phyloP scores from a whole-genome alignment of 2,329 filamentous ascomycete genomes.

The Gremmenia infestans region DNA sequence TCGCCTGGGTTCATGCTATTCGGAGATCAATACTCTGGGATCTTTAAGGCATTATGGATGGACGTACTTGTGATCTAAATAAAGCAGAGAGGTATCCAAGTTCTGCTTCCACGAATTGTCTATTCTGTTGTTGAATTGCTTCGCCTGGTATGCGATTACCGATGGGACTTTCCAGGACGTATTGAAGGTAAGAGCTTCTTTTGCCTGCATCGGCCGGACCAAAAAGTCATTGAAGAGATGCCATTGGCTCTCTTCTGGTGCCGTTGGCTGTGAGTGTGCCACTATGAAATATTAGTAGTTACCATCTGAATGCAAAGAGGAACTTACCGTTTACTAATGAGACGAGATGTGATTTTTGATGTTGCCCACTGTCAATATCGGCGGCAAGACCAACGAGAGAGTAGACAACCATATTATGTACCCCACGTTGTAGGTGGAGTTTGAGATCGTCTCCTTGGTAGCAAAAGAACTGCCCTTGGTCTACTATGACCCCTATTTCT shows the following conservation, averaged over 20 bases:
- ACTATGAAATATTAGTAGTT: conserved; percentile 40
- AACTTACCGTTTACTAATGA: conserved; percentile 76
- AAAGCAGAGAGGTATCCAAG: conserved; percentile 80
- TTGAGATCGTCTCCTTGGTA: conserved; percentile 90
- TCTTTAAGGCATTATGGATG: not conserved
- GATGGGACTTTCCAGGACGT: conserved; percentile 89
- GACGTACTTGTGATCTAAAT: conserved; percentile 58
- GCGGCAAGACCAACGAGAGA: conserved; percentile 86
- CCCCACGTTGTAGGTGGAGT: conserved; percentile 70
- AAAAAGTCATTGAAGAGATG: conserved; percentile 97
- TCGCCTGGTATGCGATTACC: conserved; percentile 80
- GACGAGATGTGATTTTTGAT: conserved; percentile 85
- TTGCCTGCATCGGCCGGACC: conserved; percentile 71
- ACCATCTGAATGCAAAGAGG: not conserved
- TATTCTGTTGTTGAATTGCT: conserved; percentile 72
- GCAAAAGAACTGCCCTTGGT: conserved; percentile 88
- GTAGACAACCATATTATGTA: conserved; percentile 80
- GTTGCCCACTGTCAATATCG: conserved; percentile 80
- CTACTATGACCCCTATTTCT: conserved; percentile 87
- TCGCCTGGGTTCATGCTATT: conserved; percentile 39
- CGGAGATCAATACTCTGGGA: conserved; percentile 5
- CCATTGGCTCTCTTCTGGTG: conserved; percentile 68
- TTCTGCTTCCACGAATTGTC: conserved; percentile 82
- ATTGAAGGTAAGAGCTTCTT: conserved; percentile 87
- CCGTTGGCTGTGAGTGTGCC: conserved; percentile 57